Evolutionary conservation across 2,329 filamentous ascomycete species (phyloP).

Genomic region (Neoarthrinium moseri): DNA sequence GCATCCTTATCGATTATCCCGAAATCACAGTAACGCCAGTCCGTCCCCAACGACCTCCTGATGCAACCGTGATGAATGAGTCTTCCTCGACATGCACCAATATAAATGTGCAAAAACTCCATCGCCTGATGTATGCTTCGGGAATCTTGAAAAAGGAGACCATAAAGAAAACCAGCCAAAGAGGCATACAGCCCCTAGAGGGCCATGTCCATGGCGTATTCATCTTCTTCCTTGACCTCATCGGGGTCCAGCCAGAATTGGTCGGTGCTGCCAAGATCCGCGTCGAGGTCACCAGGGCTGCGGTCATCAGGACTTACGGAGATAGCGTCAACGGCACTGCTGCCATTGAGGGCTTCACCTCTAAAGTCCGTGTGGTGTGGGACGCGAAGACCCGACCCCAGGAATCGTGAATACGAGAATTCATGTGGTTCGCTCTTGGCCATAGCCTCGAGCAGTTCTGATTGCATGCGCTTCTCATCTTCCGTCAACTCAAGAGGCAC

Average conservation of each 20-base stretch:
- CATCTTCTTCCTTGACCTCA: constrained; percentile 91
- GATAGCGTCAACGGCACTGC: constrained; percentile 34
- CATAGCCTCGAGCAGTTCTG: constrained; percentile 84
- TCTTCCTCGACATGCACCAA: constrained; percentile 7
- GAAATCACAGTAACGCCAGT: constrained; percentile 12
- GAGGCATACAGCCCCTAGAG: constrained; percentile 2
- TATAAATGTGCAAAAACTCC: constrained; percentile 17
- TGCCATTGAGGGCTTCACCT: constrained; percentile 68
- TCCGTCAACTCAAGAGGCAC: constrained; percentile 84
- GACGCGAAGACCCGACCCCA: constrained; percentile 83
- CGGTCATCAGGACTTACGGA: constrained; percentile 55
- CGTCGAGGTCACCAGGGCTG: constrained; percentile 33
- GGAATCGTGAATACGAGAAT: constrained; percentile 82
- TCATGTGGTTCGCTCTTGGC: constrained; percentile 72
- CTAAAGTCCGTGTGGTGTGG: constrained; percentile 91
- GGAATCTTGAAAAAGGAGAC: constrained; percentile 9
- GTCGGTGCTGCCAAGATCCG: constrained; percentile 49
- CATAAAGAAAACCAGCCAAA: constrained; percentile 14
- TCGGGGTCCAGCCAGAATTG: constrained; percentile 68
- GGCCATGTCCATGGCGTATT: constrained; percentile 79
- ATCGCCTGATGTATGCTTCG: constrained; percentile 26
- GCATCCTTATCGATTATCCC: too few relatives aligned
- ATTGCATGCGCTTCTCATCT: constrained; percentile 93
- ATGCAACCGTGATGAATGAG: constrained; percentile 17
- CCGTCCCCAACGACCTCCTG: constrained; percentile 12